These are phyloP conservation scores for Colletotrichum incanum DNA, from an alignment of 2,329 filamentous ascomycete species.

Conservation along the genomic window DNA sequence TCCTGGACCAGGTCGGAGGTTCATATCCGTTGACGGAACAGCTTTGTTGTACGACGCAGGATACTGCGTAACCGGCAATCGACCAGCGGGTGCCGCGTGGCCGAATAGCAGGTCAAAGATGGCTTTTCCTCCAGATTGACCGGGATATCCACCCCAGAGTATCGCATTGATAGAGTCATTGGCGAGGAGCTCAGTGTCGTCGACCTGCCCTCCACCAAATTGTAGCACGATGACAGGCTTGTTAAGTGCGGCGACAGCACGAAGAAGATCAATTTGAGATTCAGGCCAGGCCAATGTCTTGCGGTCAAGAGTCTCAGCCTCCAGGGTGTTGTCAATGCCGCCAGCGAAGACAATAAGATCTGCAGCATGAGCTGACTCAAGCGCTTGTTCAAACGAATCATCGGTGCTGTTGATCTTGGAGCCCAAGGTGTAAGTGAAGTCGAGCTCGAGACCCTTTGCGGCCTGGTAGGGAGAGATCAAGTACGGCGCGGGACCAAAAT, in stretches of 20 bases:
- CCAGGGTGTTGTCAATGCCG: conserved; percentile 68
- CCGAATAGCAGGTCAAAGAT: conserved; percentile 70
- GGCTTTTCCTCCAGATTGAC: conserved; percentile 71
- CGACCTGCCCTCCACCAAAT: conserved; percentile 68
- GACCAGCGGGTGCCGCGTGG: conserved; percentile 64
- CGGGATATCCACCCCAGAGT: conserved; percentile 73
- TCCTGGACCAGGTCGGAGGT: conserved; percentile 57
- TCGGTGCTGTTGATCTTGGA: conserved; percentile 48
- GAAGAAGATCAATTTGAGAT: conserved; percentile 27
- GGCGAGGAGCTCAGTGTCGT: conserved; percentile 64
- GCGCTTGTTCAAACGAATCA: conserved; percentile 61
- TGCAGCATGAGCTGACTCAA: conserved; percentile 68
- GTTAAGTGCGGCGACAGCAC: conserved; percentile 50
- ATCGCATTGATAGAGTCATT: conserved; percentile 66
- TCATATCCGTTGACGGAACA: conserved; percentile 71
- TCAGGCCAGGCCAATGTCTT: conserved; percentile 35
- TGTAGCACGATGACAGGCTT: conserved; percentile 69
- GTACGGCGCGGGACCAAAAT: conserved; percentile 45
- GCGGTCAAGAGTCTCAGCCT: conserved; percentile 72
- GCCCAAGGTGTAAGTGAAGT: conserved; percentile 51
- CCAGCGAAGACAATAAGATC: conserved; percentile 72
- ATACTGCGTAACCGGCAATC: conserved; percentile 71
- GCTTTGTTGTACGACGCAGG: conserved; percentile 65
- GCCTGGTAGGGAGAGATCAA: conserved; percentile 44
- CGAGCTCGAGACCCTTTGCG: conserved; percentile 48